Percentiles rank a stretch among this genome's conserved stretches.
Evolutionary conservation across 2,329 filamentous ascomycete genomes (phyloP).

Genomic region (Scytalidium sp.): DNA sequence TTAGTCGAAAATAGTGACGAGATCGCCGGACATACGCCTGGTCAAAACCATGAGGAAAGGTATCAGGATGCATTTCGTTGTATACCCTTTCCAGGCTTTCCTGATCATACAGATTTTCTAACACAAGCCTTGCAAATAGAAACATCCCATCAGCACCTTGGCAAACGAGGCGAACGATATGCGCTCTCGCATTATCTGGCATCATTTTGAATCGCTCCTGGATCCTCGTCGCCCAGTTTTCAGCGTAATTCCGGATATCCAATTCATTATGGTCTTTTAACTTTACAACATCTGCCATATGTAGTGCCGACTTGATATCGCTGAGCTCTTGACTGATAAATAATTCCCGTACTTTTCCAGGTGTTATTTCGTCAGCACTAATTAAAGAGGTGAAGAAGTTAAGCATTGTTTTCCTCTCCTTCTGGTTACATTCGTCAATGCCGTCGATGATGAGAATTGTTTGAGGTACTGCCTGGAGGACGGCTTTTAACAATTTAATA

Average conservation of each 20-base stretch:
- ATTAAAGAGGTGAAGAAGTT: constrained; percentile 23
- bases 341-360: constrained; percentile 22
- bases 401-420: constrained; percentile 29
- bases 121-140: constrained; percentile 22
- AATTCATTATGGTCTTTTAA: constrained; percentile 23
- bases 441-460: constrained; percentile 38
- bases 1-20: neutral
- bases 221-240: constrained; percentile 16
- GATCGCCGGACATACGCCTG: constrained; percentile 12
- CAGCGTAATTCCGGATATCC: constrained; percentile 29
- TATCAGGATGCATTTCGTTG: constrained; percentile 9
- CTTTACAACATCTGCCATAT: constrained; percentile 17
- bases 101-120: constrained; percentile 14
- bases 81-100: constrained; percentile 2
- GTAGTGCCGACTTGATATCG: constrained; percentile 26
- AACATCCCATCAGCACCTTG: constrained; percentile 25
- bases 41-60: constrained; percentile 10
- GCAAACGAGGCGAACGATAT: constrained; percentile 17
- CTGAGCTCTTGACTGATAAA: constrained; percentile 35
- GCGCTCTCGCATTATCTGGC: constrained; percentile 6
- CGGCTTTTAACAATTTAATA: constrained; percentile 27
- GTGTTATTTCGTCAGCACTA: constrained; percentile 5
- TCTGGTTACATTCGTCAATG: constrained; percentile 35
- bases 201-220: constrained; percentile 19
- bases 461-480: constrained; percentile 19